Base-by-base conservation (phyloP, 306 rosid genomes). In the Pterocarpus santalinus region DNA sequence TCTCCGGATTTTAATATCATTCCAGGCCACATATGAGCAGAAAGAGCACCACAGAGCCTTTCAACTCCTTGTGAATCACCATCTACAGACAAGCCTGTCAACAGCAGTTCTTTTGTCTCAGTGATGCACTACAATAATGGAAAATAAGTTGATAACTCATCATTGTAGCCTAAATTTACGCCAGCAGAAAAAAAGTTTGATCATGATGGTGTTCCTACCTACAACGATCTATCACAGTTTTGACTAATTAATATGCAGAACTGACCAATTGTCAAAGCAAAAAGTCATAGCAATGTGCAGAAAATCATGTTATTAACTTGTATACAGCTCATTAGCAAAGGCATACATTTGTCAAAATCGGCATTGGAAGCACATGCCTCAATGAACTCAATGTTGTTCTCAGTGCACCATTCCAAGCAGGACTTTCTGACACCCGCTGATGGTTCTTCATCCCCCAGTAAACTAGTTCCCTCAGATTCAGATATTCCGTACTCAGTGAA, bases 11-110 rank as follows among this genome's bases (percentile, higher is more conserved):
- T 93, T 43, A 93, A 76, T 68, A 85, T 72, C 95, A 92, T 92
- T 84, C 95, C 95, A 65, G 97, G 88, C 95, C 95, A 92, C 88
- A 90, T 85, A 78, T 90, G 88, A 82, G 93, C 95, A 65, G 90
- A 85, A 69, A 90, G 95, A 75, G 93, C 97, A 75, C 92, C 97
- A 32, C 52, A 75, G 49, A 90, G 87, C 63, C 94, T 89, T 65
- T 87, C 92, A 81, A 92, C 89, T 83, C 97, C 97, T 83, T 90
- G 94, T 55, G 85, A 87, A 86, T 90, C 97, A 13, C 92, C 90
- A 85, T 92, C 86, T 70, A 85, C 75, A 14, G 95, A 92, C 60
- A 92, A 85, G 85, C 93, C 97, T 92, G 88, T 60, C 60, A 65
- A 78, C 15, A 75, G 76, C 58, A 82, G 63, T 16, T 65, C 15